Evolutionary conservation across 2,329 filamentous ascomycete species (phyloP).

Genomic region (Scedosporium minutisporum): DNA sequence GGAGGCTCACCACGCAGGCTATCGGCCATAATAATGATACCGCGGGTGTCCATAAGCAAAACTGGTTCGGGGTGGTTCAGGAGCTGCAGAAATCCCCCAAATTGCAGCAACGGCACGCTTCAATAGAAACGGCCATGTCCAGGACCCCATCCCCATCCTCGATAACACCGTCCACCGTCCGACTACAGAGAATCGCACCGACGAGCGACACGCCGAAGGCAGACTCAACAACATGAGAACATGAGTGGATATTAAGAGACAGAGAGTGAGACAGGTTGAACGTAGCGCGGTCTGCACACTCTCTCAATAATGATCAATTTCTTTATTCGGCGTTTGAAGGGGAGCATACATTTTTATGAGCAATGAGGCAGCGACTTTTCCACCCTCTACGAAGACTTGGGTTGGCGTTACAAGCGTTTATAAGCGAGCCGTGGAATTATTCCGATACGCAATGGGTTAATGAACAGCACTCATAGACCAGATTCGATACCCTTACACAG

Average conservation of each 20-base stretch:
- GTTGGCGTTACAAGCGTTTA: neutral
- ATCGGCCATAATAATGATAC: conserved; percentile 42
- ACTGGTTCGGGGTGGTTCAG: conserved; percentile 54
- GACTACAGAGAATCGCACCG: neutral
- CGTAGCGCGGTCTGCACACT: neutral
- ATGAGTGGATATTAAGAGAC: no score
- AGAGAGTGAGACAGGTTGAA: no score
- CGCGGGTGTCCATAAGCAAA: conserved; percentile 34
- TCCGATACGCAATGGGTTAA: neutral
- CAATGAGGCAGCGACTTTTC: neutral
- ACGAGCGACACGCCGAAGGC: neutral
- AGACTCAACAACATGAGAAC: neutral
- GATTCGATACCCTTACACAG: conserved; percentile 6
- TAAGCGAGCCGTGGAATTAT: conserved; percentile 6
- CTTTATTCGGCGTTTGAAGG: neutral
- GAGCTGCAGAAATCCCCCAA: conserved; percentile 52
- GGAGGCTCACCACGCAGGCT: conserved; percentile 43
- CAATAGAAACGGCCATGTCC: conserved; percentile 49
- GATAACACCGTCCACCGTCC: neutral
- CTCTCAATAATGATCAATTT: neutral
- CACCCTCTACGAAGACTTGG: neutral
- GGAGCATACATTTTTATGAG: neutral
- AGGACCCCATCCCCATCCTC: conserved; percentile 18
- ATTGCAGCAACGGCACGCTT: conserved; percentile 53
- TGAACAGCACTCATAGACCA: neutral